Percentiles rank a stretch among this genome's conserved stretches.
Conservation (phyloP, 768 basidiomycete genomes). For the Amanita muscaria region DNA sequence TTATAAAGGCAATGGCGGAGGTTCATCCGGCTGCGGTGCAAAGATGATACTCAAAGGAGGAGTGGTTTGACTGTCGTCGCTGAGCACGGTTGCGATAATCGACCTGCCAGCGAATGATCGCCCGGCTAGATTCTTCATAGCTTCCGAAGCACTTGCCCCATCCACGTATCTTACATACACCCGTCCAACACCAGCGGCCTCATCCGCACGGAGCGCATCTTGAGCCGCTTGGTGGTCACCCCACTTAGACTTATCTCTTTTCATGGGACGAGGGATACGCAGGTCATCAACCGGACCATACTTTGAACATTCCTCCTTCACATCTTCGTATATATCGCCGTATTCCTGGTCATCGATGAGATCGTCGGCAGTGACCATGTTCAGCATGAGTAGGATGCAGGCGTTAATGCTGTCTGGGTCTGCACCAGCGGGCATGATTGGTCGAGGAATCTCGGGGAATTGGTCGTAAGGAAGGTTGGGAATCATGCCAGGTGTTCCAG, state of each 20-base stretch:
- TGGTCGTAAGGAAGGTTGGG: slow-evolving; percentile 70
- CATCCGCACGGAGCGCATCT: slow-evolving; percentile 69
- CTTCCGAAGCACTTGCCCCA: slow-evolving; percentile 52
- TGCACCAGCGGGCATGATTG: slow-evolving; percentile 75
- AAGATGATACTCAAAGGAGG: slow-evolving; percentile 78
- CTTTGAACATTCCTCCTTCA: slow-evolving; percentile 80
- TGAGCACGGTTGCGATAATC: slow-evolving; percentile 77
- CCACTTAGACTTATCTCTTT: slow-evolving; percentile 81
- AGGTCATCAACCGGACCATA: slow-evolving; percentile 81
- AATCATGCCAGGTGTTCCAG: slow-evolving; percentile 52
- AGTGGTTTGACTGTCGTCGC: slow-evolving; percentile 78
- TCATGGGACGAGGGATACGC: slow-evolving; percentile 80
- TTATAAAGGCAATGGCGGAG: slow-evolving; percentile 58
- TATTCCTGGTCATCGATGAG: slow-evolving; percentile 87
- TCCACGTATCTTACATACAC: slow-evolving; percentile 88
- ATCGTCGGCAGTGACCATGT: slow-evolving; percentile 97
- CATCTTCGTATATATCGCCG: slow-evolving; percentile 88
- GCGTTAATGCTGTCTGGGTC: slow-evolving; percentile 52
- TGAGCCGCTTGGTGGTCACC: slow-evolving; percentile 55
- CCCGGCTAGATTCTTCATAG: slow-evolving; percentile 84
- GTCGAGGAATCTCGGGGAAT: slow-evolving; percentile 77
- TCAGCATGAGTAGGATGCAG: slow-evolving; percentile 91
- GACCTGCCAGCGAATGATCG: slow-evolving; percentile 80
- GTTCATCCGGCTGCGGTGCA: slow-evolving; percentile 75
- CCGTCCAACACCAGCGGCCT: slow-evolving; percentile 87